Percentiles rank a stretch among this genome's conserved stretches.
These are phyloP conservation scores for Neodidymelliopsis sp. DNA, from an alignment of 2,329 filamentous ascomycete genomes.

Conservation along the genomic window DNA sequence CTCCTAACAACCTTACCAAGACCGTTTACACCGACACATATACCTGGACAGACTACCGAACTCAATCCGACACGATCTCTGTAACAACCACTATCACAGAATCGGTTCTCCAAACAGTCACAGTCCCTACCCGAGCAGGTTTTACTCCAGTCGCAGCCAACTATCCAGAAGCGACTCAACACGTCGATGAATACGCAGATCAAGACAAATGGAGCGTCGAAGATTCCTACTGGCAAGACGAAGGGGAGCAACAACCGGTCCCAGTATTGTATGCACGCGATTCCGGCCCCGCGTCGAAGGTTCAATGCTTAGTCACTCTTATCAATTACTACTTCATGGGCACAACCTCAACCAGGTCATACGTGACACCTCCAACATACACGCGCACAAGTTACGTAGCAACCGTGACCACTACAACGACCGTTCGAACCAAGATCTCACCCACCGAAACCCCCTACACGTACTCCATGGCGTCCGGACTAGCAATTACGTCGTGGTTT, in stretches of 20 bases:
- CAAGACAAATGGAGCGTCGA: conserved; percentile 13
- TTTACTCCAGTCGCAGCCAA: conserved; percentile 12
- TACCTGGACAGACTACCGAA: conserved; percentile 15
- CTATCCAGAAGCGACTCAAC: conserved; percentile 11
- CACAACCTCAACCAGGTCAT: conserved; percentile 9
- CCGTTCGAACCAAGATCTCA: conserved; percentile 6
- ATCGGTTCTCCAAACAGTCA: conserved; percentile 5
- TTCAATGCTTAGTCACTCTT: conserved; percentile 14
- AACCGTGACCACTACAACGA: conserved; percentile 11
- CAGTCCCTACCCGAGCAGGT: conserved; percentile 2
- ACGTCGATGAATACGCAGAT: conserved; percentile 12
- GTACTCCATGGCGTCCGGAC: conserved; percentile 7
- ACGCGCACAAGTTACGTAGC: conserved; percentile 11
- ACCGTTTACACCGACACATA: conserved; percentile 18
- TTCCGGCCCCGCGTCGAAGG: conserved; percentile 1
- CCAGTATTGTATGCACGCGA: not conserved
- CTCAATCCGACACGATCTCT: conserved; percentile 3
- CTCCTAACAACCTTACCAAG: conserved; percentile 13
- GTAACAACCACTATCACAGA: conserved; percentile 8
- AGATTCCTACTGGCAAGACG: conserved; percentile 14
- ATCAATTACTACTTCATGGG: conserved; percentile 12
- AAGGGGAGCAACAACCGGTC: not conserved
- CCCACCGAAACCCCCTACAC: conserved; percentile 14
- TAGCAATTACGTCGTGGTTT: conserved; percentile 3
- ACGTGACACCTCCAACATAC: conserved; percentile 12